These are phyloP conservation scores for Rutstroemia sp. DNA, from an alignment of 2,329 filamentous ascomycete species.

Conservation along the genomic window DNA sequence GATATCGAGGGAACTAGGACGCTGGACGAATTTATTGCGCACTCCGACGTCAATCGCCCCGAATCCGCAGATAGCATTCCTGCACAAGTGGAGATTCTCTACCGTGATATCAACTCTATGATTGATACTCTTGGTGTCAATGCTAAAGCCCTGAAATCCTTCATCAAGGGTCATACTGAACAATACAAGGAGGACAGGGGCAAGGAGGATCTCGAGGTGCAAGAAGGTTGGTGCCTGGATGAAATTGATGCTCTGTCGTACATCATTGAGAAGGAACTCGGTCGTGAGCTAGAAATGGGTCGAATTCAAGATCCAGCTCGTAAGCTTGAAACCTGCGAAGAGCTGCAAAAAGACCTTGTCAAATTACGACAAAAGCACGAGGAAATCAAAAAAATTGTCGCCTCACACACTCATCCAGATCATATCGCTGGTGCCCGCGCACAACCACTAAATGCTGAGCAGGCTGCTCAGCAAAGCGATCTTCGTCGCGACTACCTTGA, in stretches of 20 bases:
- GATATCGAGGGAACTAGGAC: slow-evolving; percentile 53
- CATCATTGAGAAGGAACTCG: slow-evolving; percentile 57
- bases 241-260: slow-evolving; percentile 64
- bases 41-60: slow-evolving; percentile 46
- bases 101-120: slow-evolving; percentile 86
- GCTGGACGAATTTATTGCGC: slow-evolving; percentile 61
- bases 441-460: slow-evolving; percentile 76
- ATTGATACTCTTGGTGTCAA: slow-evolving; percentile 88
- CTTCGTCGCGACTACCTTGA: slow-evolving; percentile 67
- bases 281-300: slow-evolving; percentile 56
- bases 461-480: slow-evolving; percentile 75
- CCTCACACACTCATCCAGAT: slow-evolving; percentile 60
- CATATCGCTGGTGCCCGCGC: slow-evolving; percentile 56
- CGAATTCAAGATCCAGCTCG: slow-evolving; percentile 60
- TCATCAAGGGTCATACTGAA: slow-evolving; percentile 60
- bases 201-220: slow-evolving; percentile 60
- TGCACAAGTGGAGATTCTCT: slow-evolving; percentile 58
- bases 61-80: slow-evolving; percentile 44
- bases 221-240: slow-evolving; percentile 64
- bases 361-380: slow-evolving; percentile 68
- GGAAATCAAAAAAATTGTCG: slow-evolving; percentile 70
- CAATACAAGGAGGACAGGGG: slow-evolving; percentile 47
- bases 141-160: slow-evolving; percentile 50
- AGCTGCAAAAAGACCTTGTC: slow-evolving; percentile 61
- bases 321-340: slow-evolving; percentile 61